Conservation (phyloP, 768 basidiomycete genomes). For the Epithele typhae region DNA sequence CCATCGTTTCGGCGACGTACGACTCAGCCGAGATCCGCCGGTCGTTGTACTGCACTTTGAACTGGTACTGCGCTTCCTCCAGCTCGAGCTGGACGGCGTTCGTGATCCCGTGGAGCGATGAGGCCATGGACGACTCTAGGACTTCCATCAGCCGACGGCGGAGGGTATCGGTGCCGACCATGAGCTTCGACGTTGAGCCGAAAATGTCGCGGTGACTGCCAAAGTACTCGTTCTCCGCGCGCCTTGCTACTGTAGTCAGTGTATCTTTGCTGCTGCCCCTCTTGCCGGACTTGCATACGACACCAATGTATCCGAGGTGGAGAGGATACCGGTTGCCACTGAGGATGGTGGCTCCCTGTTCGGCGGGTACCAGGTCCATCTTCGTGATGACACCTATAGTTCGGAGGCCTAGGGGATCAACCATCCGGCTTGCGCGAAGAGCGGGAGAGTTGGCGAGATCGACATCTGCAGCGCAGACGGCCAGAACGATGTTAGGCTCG, state of each 20-base stretch:
- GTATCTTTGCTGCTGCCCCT: slow-evolving; percentile 43
- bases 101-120: slow-evolving; percentile 90
- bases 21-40: slow-evolving; percentile 91
- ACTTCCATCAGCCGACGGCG: slow-evolving; percentile 93
- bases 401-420: slow-evolving; percentile 91
- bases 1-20: slow-evolving; percentile 97
- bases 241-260: slow-evolving; percentile 44
- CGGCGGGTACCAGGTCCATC: slow-evolving; percentile 93
- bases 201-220: slow-evolving; percentile 57
- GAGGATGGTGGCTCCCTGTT: slow-evolving; percentile 76
- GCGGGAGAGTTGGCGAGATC: slow-evolving; percentile 98
- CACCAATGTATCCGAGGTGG: slow-evolving; percentile 95
- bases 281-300: slow-evolving; percentile 79
- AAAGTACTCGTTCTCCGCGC: slow-evolving; percentile 68
- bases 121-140: slow-evolving; percentile 95
- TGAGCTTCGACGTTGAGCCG: slow-evolving; percentile 56
- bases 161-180: slow-evolving; percentile 91
- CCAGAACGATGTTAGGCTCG: slow-evolving; percentile 99
- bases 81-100: slow-evolving; percentile 97
- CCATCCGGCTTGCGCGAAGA: slow-evolving; percentile 84
- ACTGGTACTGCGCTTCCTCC: slow-evolving; percentile 96
- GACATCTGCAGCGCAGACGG: slow-evolving; percentile 97
- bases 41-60: slow-evolving; percentile 99
- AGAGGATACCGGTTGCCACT: slow-evolving; percentile 93
- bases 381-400: slow-evolving; percentile 98